Evolutionary conservation across 805 yeast species (phyloP).

Genomic region (Teunomyces pallodes): DNA sequence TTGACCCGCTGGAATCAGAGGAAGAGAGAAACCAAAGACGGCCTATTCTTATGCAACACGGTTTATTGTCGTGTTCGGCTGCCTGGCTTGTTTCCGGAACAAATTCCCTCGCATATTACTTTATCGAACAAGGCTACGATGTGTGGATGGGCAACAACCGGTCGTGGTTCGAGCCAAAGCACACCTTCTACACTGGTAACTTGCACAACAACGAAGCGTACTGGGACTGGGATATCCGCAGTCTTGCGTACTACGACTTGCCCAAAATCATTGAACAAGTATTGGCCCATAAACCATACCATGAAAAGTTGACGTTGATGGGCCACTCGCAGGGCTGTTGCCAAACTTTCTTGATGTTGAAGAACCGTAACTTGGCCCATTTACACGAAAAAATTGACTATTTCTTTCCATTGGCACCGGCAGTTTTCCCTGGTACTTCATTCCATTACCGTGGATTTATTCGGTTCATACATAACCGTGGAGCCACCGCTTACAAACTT

Average conservation of each 20-base stretch:
- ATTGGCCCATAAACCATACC: slow-evolving; percentile 37
- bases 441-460: slow-evolving; percentile 63
- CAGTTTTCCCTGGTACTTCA: slow-evolving; percentile 81
- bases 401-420: slow-evolving; percentile 84
- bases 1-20: slow-evolving; percentile 44
- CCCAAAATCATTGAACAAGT: slow-evolving; percentile 70
- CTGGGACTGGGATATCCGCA: slow-evolving; percentile 95
- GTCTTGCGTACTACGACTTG: slow-evolving; percentile 76
- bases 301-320: slow-evolving; percentile 53
- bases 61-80: slow-evolving; percentile 82
- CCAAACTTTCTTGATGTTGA: slow-evolving; percentile 70
- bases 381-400: slow-evolving; percentile 57
- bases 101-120: slow-evolving; percentile 66
- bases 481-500: slow-evolving; percentile 41
- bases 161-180: slow-evolving; percentile 77
- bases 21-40: slow-evolving; percentile 32
- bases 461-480: slow-evolving; percentile 55
- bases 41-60: slow-evolving; percentile 82
- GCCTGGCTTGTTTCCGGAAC: slow-evolving; percentile 82
- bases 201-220: slow-evolving; percentile 46
- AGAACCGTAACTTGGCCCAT: slow-evolving; percentile 31
- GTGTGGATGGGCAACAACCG: slow-evolving; percentile 93
- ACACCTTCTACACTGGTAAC: slow-evolving; percentile 36
- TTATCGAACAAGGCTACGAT: slow-evolving; percentile 61
- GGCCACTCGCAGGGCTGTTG: slow-evolving; percentile 96